These are phyloP conservation scores for Huntiella moniliformis DNA, from an alignment of 2,329 filamentous ascomycete species.

Conservation along the genomic window DNA sequence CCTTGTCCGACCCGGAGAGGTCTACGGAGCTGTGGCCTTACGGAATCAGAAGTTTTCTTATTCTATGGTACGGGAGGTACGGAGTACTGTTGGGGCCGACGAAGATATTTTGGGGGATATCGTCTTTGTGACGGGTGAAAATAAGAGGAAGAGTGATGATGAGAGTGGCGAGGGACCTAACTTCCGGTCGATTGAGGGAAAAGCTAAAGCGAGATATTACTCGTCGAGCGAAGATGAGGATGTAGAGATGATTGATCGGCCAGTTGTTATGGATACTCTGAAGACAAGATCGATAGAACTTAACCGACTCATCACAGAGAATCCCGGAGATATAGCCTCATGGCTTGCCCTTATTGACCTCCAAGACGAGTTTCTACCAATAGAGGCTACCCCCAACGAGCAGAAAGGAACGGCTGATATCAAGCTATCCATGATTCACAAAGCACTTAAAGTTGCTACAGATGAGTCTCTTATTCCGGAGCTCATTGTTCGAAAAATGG, in stretches of 20 bases:
- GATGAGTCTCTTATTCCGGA: conserved; percentile 31
- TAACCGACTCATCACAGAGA: conserved; percentile 40
- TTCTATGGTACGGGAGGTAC: conserved; percentile 4
- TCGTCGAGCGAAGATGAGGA: conserved; percentile 25
- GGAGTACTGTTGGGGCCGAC: not conserved
- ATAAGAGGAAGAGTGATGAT: conserved; percentile 15
- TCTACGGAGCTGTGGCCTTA: conserved; percentile 3
- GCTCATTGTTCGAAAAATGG: conserved; percentile 51
- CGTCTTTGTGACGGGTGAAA: conserved; percentile 11
- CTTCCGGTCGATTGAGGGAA: conserved; percentile 48
- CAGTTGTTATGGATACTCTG: not conserved
- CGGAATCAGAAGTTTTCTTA: conserved; percentile 10
- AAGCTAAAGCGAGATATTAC: conserved; percentile 30
- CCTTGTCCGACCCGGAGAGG: conserved; percentile 26
- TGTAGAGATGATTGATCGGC: conserved; percentile 1
- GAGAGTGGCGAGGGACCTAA: conserved; percentile 26
- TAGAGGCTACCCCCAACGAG: conserved; percentile 12
- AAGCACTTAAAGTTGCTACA: conserved; percentile 44
- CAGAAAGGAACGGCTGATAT: conserved; percentile 46
- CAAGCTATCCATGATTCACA: conserved; percentile 61
- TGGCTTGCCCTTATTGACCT: conserved; percentile 69
- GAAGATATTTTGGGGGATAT: conserved; percentile 23
- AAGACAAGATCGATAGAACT: conserved; percentile 35
- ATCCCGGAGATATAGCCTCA: conserved; percentile 46
- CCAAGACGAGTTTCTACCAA: conserved; percentile 38